These are phyloP conservation scores for Rosa chinensis DNA, from an alignment of 306 rosid species.

Conservation along the genomic window DNA sequence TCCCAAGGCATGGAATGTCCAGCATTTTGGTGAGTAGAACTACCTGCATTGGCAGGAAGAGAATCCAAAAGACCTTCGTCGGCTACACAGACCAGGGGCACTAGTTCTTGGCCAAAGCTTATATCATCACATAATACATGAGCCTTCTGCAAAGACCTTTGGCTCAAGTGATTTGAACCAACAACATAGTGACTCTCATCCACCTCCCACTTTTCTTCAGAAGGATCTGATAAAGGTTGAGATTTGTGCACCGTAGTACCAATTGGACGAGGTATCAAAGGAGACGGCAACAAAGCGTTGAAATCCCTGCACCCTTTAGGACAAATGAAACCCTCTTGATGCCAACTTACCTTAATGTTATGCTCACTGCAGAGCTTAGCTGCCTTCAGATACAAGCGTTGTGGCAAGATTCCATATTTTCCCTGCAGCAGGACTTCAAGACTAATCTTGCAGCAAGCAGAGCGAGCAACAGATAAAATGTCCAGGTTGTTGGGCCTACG, in stretches of 20 bases:
- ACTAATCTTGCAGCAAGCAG: slow-evolving; percentile 82
- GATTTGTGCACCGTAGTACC: slow-evolving; percentile 34
- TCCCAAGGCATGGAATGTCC: slow-evolving; percentile 65
- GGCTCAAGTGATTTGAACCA: slow-evolving; percentile 49
- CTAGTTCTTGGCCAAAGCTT: slow-evolving; percentile 83
- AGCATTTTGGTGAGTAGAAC: slow-evolving; percentile 43
- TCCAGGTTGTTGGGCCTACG: slow-evolving; percentile 75
- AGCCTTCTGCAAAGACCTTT: slow-evolving; percentile 46
- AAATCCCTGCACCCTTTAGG: slow-evolving; percentile 64
- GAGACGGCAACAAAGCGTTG: slow-evolving; percentile 52
- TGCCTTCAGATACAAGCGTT: slow-evolving; percentile 79
- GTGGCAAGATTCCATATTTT: slow-evolving; percentile 74
- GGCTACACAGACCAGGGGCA: slow-evolving; percentile 76
- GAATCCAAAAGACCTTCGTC: slow-evolving; percentile 64
- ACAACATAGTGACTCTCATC: slow-evolving; percentile 78
- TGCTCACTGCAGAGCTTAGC: slow-evolving; percentile 89
- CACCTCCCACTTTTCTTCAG: slow-evolving; percentile 56
- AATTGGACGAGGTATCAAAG: slow-evolving; percentile 54
- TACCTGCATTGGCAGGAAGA: slow-evolving; percentile 32
- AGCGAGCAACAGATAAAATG: slow-evolving; percentile 64
- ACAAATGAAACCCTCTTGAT: slow-evolving; percentile 74
- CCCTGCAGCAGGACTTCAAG: slow-evolving; percentile 64
- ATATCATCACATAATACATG: slow-evolving; percentile 74
- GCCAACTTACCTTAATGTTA: slow-evolving; percentile 61
- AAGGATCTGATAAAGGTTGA: slow-evolving; percentile 36